Evolutionary conservation across 352 stramenopile species (phyloP).

Genomic region (Globisporangium carolinianum): DNA sequence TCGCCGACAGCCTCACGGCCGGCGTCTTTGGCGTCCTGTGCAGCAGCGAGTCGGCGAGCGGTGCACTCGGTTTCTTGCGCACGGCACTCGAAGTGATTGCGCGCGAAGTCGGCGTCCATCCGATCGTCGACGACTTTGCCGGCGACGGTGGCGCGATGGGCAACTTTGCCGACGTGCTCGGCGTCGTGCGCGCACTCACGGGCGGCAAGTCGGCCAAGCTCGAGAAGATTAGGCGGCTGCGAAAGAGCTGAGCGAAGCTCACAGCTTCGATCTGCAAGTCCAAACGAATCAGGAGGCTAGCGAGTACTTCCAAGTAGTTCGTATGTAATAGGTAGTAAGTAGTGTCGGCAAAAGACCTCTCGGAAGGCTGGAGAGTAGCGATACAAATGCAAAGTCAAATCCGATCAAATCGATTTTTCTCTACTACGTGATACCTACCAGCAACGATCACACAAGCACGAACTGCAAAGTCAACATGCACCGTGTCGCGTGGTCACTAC

Average conservation of each 20-base stretch:
- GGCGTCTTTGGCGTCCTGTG: conserved; percentile 69
- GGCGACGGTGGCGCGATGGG: conserved; percentile 9
- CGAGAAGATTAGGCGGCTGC: conserved; percentile 28
- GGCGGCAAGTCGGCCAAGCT: conserved; percentile 35
- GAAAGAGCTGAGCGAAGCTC: conserved; percentile 8
- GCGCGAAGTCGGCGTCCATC: conserved; percentile 47
- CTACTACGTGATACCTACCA: background rate
- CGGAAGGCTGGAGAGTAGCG: too few species aligned
- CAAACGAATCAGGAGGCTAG: background rate
- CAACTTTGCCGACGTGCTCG: conserved; percentile 62
- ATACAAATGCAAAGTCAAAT: too few species aligned
- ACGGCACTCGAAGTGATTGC: conserved; percentile 72
- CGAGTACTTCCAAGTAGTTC: too few species aligned
- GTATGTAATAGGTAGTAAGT: too few species aligned
- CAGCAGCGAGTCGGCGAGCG: conserved; percentile 39
- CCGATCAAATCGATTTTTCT: too few species aligned
- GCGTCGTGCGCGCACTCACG: conserved; percentile 34
- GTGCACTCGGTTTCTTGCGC: conserved; percentile 50
- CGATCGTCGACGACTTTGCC: conserved; percentile 11
- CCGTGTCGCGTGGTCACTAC: too few species aligned
- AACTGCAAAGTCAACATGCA: background rate
- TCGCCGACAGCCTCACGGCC: conserved; percentile 74
- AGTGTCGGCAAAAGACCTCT: too few species aligned
- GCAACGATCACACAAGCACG: background rate
- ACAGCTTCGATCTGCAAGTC: background rate